phyloP scores from a whole-genome alignment of 768 basidiomycete genomes.

The Tulasnella sp. region DNA sequence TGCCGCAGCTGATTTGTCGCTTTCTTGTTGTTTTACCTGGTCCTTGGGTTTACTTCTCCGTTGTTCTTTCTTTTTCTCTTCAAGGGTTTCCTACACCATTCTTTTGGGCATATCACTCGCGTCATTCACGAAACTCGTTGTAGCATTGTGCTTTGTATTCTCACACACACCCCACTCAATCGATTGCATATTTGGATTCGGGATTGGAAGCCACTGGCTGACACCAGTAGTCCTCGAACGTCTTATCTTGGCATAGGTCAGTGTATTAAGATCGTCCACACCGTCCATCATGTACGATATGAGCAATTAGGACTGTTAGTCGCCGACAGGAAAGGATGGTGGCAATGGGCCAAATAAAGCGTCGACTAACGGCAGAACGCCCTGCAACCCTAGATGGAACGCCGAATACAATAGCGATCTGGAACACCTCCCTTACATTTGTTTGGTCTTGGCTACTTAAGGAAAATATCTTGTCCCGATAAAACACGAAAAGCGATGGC shows the following conservation, averaged over 20 bases:
- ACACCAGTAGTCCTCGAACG: neutral
- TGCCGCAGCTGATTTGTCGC: neutral
- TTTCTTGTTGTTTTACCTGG: neutral
- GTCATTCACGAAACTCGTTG: neutral
- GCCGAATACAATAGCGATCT: neutral
- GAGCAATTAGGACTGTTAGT: neutral
- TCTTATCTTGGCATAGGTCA: neutral
- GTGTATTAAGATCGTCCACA: neutral
- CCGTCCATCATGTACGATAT: neutral
- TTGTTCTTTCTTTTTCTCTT: neutral
- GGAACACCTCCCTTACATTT: neutral
- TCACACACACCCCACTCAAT: slow-evolving; percentile 6
- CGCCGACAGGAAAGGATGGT: no score
- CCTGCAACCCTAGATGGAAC: neutral
- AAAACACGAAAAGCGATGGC: neutral
- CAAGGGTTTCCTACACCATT: neutral
- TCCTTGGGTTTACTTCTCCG: neutral
- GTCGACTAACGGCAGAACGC: neutral
- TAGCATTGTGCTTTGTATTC: neutral
- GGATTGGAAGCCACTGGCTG: neutral
- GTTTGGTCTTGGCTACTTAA: neutral
- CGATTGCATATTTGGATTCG: neutral
- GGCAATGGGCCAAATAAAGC: no score
- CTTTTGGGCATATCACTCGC: neutral
- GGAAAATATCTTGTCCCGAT: neutral